A percentile compares a stretch with the other conserved stretches of the same genome.
Conservation (phyloP, 306 rosid species). For the Trichosanthes cucumerina region DNA sequence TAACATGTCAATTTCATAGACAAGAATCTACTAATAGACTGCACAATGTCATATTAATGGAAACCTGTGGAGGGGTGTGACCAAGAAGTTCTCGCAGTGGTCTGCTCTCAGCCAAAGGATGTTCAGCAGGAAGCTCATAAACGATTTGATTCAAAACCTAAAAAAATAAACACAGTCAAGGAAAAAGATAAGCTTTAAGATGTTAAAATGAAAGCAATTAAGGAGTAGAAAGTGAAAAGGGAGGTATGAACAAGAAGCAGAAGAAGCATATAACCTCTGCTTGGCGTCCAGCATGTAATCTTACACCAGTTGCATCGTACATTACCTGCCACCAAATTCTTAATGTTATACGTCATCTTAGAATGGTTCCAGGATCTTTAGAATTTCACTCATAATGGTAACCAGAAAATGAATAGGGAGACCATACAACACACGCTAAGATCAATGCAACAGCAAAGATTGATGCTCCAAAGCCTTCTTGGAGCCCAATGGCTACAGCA, state of each 20-base stretch:
- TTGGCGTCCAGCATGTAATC: conserved; percentile 99
- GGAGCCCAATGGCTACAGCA: conserved; percentile 73
- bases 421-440: conserved; percentile 75
- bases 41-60: conserved; percentile 12
- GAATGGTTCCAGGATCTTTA: background rate
- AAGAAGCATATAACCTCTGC: conserved; percentile 64
- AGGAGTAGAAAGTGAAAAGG: background rate
- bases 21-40: conserved; percentile 3
- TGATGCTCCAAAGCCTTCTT: conserved; percentile 87
- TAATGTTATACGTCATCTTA: conserved; percentile 25
- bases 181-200: conserved; percentile 4
- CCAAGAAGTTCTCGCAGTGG: conserved; percentile 98
- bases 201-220: background rate
- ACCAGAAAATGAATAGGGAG: conserved; percentile 8
- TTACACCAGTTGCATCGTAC: conserved; percentile 99
- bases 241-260: background rate
- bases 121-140: conserved; percentile 93
- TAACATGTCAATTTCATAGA: conserved; percentile 3
- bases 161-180: background rate
- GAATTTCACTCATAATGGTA: background rate
- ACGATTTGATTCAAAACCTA: conserved; percentile 96
- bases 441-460: conserved; percentile 63
- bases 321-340: conserved; percentile 63
- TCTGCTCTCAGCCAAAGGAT: conserved; percentile 93
- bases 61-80: conserved; percentile 95